These are phyloP conservation scores for Ramalina intermedia DNA, from an alignment of 495 filamentous ascomycete genomes.

Conservation along the genomic window DNA sequence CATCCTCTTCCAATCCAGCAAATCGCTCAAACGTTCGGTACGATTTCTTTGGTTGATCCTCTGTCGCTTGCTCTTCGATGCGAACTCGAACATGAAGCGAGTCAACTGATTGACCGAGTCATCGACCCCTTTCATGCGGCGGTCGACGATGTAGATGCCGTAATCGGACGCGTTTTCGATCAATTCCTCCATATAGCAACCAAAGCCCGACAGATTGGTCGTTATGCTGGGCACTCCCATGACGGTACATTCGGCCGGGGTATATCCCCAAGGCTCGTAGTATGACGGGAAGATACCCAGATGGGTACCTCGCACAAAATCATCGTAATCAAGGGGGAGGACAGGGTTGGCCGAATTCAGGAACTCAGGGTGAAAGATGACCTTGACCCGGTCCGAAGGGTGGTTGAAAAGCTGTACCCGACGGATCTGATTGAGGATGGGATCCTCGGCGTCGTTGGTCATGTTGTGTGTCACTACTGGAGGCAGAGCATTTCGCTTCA, in stretches of 20 bases:
- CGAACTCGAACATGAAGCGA: constrained; percentile 88
- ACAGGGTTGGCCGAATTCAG: constrained; percentile 91
- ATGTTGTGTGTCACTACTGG: constrained; percentile 99
- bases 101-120: constrained; percentile 93
- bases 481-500: constrained; percentile 80
- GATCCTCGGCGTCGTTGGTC: constrained; percentile 84
- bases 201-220: constrained; percentile 93
- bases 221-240: constrained; percentile 99
- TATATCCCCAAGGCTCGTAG: constrained; percentile 99
- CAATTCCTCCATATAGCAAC: constrained; percentile 98
- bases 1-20: constrained; percentile 98
- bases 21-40: constrained; percentile 87
- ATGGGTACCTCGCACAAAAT: constrained; percentile 95
- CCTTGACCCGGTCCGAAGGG: constrained; percentile 85
- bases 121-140: constrained; percentile 88
- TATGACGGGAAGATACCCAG: constrained; percentile 93
- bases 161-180: constrained; percentile 97
- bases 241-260: constrained; percentile 93
- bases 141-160: constrained; percentile 97
- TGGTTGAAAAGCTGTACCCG: constrained; percentile 96
- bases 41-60: constrained; percentile 97
- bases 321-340: constrained; percentile 90
- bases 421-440: constrained; percentile 90
- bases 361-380: constrained; percentile 97
- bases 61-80: constrained; percentile 84